Evolutionary conservation across 345 rosid species (phyloP), one percentile per base, ranked within the genome.

Genomic region (Populus euphratica): DNA sequence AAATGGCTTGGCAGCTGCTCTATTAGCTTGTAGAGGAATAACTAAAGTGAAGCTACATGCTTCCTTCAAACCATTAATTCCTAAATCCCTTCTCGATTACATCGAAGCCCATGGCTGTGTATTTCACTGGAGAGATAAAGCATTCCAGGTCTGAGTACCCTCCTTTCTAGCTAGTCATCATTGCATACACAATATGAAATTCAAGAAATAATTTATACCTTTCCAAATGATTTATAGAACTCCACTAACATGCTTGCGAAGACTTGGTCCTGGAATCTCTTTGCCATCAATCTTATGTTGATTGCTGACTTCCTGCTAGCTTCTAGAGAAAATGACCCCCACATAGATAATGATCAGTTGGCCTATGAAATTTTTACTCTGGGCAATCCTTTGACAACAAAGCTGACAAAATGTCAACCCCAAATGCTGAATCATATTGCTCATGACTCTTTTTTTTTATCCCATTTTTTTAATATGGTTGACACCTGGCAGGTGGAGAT

Each of bases 51-150:
- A 89, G 79, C 91, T 91, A 13, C 92, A 91, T 70, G 76, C 85
- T 25, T 74, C 84, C 12, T 91, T 89, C 74, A 89, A 85, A 79
- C 20, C 68, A 14, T 59, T 81, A 71, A 81, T 91, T 11, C 85
- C 87, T 0, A 86, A 69, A 35, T 80, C 72, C 3, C 88, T 89
- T 74, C 27, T 85, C 8, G 79, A 86, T 35, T 89, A 88, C 81
- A 69, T 91, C 52, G 87, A 88, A 88, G 87, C 84, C 1, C 86
- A 88, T 5, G 90, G 94, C 6, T 91, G 92, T 49, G 74, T 75
- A 63, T 87, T 91, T 66, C 91, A 89, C 38, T 91, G 94, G 94
- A 88, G 91, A 73, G 87, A 88, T 71, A 88, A 89, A 78, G 86
- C 79, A 66, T 82, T 81, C 80, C 89, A 85, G 92, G 94, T 88